phyloP scores from a whole-genome alignment of 305 asterid genomes.

The Solanum hybrid region DNA sequence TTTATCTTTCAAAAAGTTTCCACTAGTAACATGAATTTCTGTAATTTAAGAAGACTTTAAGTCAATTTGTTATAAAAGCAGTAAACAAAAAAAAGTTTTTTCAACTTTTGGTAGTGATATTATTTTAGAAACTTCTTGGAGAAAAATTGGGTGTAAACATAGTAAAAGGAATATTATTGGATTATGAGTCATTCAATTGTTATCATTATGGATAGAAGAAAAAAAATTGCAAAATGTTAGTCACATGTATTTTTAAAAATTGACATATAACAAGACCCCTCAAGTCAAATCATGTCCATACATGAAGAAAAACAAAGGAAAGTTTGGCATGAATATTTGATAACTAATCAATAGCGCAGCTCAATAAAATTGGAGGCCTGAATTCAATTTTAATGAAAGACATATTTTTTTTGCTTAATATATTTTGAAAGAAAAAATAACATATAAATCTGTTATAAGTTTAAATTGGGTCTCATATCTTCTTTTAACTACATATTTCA shows the following conservation, averaged over 20 bases:
- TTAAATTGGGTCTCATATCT: background rate
- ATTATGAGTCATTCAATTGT: background rate
- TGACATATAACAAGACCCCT: background rate
- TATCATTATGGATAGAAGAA: background rate
- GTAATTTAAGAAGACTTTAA: background rate
- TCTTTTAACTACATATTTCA: too few relatives aligned
- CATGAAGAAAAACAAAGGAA: background rate
- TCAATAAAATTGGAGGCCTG: background rate
- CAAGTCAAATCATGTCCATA: background rate
- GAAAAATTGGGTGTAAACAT: background rate
- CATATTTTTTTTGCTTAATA: background rate
- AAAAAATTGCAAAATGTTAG: background rate
- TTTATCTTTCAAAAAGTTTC: background rate
- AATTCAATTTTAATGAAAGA: background rate
- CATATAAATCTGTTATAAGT: too few relatives aligned
- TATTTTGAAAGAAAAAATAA: too few relatives aligned
- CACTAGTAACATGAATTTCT: background rate
- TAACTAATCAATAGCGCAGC: accelerated
- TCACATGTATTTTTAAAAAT: background rate
- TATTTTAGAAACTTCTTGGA: background rate
- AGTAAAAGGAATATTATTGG: background rate
- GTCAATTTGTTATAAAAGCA: background rate
- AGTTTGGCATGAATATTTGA: background rate
- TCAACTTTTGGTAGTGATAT: background rate
- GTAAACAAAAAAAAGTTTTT: background rate